Conservation (phyloP, 208 protist genomes). For the Trypanosoma lewisi region DNA sequence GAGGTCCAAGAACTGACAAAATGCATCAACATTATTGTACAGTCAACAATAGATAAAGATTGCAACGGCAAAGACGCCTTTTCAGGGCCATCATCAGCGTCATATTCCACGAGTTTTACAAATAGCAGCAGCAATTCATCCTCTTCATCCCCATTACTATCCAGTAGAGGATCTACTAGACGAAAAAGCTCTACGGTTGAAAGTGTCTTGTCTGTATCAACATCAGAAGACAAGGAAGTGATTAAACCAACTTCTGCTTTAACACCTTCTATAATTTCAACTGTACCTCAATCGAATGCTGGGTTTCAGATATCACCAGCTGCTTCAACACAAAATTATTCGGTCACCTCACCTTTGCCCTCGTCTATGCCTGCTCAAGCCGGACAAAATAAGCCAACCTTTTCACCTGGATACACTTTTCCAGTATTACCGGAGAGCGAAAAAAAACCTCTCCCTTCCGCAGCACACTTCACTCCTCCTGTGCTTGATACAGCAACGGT, state of each 20-base stretch:
- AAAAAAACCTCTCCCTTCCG: too few relatives aligned
- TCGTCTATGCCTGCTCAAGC: neutral
- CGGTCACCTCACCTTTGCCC: neutral
- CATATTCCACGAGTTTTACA: constrained; percentile 3
- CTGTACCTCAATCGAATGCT: neutral
- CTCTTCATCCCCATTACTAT: constrained; percentile 1
- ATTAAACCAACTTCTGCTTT: neutral
- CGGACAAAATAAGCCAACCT: neutral
- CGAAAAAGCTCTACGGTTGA: constrained; percentile 6
- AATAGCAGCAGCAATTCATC: constrained; percentile 3
- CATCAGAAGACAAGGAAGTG: neutral
- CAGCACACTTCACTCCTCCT: too few relatives aligned
- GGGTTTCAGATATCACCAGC: neutral
- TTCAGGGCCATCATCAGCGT: neutral
- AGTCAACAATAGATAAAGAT: constrained; percentile 65
- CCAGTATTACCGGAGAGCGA: too few relatives aligned
- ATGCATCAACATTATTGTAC: constrained; percentile 76
- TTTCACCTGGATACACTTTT: neutral
- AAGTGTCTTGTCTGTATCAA: neutral
- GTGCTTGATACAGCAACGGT: too few relatives aligned
- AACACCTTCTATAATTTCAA: neutral
- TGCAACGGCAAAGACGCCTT: constrained; percentile 27
- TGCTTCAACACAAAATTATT: neutral
- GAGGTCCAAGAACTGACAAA: constrained; percentile 64
- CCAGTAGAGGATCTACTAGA: neutral